Conservation (phyloP, 208 protist genomes). For the Trypanosoma caninum region DNA sequence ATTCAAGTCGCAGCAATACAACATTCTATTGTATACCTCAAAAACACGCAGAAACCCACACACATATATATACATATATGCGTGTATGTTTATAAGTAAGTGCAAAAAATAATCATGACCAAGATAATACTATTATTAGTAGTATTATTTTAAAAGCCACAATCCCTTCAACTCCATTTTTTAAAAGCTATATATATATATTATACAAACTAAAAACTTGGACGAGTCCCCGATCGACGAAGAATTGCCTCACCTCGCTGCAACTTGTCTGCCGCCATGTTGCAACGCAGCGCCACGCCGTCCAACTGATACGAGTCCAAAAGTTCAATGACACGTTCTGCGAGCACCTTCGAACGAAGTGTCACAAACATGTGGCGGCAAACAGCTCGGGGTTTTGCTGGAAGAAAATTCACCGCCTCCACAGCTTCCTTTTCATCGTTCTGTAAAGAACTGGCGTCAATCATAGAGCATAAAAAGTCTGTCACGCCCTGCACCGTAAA, state of each 20-base stretch:
- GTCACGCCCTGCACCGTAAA: slow-evolving; percentile 51
- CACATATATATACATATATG: slow-evolving; percentile 2
- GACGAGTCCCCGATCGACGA: slow-evolving; percentile 10
- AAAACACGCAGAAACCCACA: background rate
- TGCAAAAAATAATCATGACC: slow-evolving; percentile 16
- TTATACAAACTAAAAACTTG: background rate
- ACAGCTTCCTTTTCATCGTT: slow-evolving; percentile 16
- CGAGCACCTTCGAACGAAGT: slow-evolving; percentile 51
- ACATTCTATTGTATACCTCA: slow-evolving; percentile 2
- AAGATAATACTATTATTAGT: no score
- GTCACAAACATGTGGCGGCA: slow-evolving; percentile 79
- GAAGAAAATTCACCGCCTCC: slow-evolving; percentile 73
- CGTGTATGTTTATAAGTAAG: slow-evolving; percentile 1
- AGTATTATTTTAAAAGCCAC: no score
- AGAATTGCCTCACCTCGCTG: slow-evolving; percentile 75
- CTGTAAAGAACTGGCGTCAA: slow-evolving; percentile 28
- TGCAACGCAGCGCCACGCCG: slow-evolving; percentile 62
- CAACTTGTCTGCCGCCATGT: slow-evolving; percentile 77
- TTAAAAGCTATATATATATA: background rate
- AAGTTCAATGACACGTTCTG: slow-evolving; percentile 36
- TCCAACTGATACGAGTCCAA: slow-evolving; percentile 60
- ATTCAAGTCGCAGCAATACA: slow-evolving; percentile 1
- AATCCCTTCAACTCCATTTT: background rate
- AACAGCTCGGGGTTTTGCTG: slow-evolving; percentile 43
- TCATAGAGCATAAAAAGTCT: slow-evolving; percentile 61